Percentiles rank a stretch among this genome's conserved stretches.
phyloP scores from a whole-genome alignment of 805 yeast genomes.

The Pichia membranifaciens region DNA sequence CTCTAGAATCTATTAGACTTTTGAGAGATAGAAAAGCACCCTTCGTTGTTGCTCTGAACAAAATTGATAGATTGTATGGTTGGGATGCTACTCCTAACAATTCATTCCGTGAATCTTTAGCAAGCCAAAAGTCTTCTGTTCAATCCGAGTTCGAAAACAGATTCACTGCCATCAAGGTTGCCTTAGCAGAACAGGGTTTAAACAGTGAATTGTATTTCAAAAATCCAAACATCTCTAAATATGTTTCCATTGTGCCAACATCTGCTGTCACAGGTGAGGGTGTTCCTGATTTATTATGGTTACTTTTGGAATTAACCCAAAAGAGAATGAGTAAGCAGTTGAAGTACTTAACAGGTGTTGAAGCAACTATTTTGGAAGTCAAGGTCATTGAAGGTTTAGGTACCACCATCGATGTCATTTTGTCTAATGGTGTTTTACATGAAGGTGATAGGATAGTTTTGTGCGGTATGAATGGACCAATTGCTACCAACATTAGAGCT shows the following conservation, averaged over 20 bases:
- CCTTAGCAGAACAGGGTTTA: conserved; percentile 95
- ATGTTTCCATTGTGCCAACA: conserved; percentile 95
- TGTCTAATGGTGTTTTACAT: conserved; percentile 90
- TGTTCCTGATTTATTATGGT: conserved; percentile 97
- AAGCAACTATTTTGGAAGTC: conserved; percentile 95
- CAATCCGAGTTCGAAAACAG: conserved; percentile 90
- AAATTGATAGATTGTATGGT: conserved; percentile 94
- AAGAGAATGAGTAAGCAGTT: conserved; percentile 98
- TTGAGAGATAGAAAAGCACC: conserved; percentile 98
- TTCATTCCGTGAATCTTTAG: conserved; percentile 90
- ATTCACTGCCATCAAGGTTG: conserved; percentile 76
- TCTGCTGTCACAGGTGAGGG: conserved; percentile 99
- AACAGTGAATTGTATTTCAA: conserved; percentile 95
- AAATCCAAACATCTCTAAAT: conserved; percentile 88
- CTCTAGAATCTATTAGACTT: conserved; percentile 86
- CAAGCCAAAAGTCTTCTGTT: conserved; percentile 75
- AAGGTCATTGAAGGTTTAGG: conserved; percentile 98
- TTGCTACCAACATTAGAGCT: conserved; percentile 93
- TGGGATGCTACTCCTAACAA: conserved; percentile 91
- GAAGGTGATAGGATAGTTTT: conserved; percentile 95
- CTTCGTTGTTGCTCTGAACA: conserved; percentile 92
- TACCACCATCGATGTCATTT: conserved; percentile 94
- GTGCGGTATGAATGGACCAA: conserved; percentile 98
- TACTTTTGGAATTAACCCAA: conserved; percentile 90
- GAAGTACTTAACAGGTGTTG: conserved; percentile 89